Percentiles rank a stretch among this genome's conserved stretches.
phyloP scores from a whole-genome alignment of 2,329 filamentous ascomycete species.

The Achaetomium macrosporum region DNA sequence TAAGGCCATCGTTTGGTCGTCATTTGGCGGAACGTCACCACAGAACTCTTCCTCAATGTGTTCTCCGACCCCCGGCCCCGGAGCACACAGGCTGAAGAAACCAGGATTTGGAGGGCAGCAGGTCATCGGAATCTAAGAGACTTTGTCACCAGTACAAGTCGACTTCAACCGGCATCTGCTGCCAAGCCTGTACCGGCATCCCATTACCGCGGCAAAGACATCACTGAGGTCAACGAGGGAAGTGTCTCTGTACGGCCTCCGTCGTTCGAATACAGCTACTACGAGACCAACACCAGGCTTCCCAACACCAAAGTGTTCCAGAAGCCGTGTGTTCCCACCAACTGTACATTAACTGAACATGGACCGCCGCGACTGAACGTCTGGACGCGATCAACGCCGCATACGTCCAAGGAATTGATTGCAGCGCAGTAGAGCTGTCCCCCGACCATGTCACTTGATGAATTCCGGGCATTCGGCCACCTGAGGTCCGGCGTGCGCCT shows the following conservation, averaged over 20 bases:
- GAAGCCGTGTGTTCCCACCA: not conserved
- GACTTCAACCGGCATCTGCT: constrained; percentile 12
- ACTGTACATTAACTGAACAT: constrained; percentile 16
- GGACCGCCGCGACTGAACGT: not conserved
- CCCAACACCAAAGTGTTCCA: not conserved
- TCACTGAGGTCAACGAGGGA: not conserved
- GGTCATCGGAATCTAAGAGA: too few species aligned
- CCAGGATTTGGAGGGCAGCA: not conserved
- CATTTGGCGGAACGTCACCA: constrained; percentile 10
- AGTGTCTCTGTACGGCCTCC: constrained; percentile 9
- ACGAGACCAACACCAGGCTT: not conserved
- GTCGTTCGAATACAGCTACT: constrained; percentile 13
- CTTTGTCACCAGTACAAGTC: constrained; percentile 4
- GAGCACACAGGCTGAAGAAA: not conserved
- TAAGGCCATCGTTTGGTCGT: constrained; percentile 7
- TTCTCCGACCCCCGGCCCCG: not conserved
- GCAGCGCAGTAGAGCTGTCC: constrained; percentile 45
- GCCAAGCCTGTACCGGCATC: constrained; percentile 16
- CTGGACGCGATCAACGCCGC: constrained; percentile 12
- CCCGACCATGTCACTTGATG: constrained; percentile 40
- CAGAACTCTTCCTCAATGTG: not conserved
- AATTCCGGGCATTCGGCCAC: constrained; percentile 48
- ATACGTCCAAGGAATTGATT: constrained; percentile 46
- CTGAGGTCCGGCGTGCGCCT: constrained; percentile 43
- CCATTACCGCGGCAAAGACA: constrained; percentile 16